Conservation (phyloP, 2,329 filamentous ascomycete species). For the Fusarium nematophilum region DNA sequence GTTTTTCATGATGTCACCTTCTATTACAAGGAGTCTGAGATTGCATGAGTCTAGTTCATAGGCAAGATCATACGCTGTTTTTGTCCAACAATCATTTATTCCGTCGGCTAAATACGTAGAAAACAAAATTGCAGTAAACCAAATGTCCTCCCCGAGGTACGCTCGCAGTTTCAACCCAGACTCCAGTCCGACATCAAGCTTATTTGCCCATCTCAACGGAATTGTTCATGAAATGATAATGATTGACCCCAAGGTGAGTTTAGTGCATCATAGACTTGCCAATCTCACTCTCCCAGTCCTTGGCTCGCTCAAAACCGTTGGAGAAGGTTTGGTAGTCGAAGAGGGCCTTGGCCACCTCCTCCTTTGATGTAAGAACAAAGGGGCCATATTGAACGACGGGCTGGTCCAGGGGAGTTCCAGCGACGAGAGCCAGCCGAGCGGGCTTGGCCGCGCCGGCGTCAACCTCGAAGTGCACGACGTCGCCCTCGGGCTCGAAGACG, state of each 20-base stretch:
- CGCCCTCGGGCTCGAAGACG: conserved; percentile 84
- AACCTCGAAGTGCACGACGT: conserved; percentile 78
- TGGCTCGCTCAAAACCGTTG: conserved; percentile 84
- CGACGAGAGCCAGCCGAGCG: conserved; percentile 70
- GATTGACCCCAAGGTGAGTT: background rate
- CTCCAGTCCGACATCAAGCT: conserved; percentile 1
- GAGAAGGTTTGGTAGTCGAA: conserved; percentile 77
- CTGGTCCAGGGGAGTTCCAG: conserved; percentile 83
- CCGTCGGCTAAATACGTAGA: no score
- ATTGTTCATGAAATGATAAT: background rate
- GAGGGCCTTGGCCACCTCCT: conserved; percentile 81
- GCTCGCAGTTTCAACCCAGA: no score
- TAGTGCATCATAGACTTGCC: conserved; percentile 75
- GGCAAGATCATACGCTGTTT: no score
- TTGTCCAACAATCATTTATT: no score
- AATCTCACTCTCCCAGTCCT: conserved; percentile 87
- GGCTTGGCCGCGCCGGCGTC: conserved; percentile 70
- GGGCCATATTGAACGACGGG: conserved; percentile 86
- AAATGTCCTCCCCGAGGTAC: no score
- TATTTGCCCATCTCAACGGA: conserved; percentile 34
- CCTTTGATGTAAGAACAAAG: conserved; percentile 79
- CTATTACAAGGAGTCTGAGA: no score
- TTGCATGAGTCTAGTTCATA: no score
- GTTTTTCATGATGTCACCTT: no score
- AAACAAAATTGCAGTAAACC: no score